Conservation (phyloP, 1,284 basidiomycete species). For the Erythrobasidium hasegawianum region DNA sequence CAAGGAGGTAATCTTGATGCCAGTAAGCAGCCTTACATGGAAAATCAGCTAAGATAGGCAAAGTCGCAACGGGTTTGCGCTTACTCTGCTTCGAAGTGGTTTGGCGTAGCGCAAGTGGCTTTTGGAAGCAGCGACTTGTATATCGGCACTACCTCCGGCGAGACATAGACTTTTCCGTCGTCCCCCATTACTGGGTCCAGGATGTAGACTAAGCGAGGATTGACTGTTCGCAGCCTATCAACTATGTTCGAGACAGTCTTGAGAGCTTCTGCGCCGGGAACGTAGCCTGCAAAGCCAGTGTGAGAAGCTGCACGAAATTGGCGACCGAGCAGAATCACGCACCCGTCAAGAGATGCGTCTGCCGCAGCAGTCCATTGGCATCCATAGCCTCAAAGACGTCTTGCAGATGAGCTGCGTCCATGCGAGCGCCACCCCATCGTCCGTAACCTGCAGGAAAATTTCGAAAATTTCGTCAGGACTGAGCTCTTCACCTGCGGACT, state of each 20-base stretch:
- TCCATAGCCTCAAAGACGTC: conserved; percentile 48
- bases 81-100: conserved; percentile 97
- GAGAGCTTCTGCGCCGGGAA: conserved; percentile 78
- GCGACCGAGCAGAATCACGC: conserved; percentile 46
- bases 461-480: background rate
- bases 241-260: conserved; percentile 64
- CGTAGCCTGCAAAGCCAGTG: conserved; percentile 60
- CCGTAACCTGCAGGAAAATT: conserved; percentile 45
- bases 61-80: conserved; percentile 45
- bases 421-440: conserved; percentile 50
- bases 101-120: conserved; percentile 90
- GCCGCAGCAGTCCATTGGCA: conserved; percentile 43
- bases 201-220: conserved; percentile 66
- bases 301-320: conserved; percentile 6
- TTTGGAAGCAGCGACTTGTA: conserved; percentile 74
- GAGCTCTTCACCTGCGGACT: background rate
- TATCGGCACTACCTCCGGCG: conserved; percentile 78
- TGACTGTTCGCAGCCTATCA: conserved; percentile 56
- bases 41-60: background rate
- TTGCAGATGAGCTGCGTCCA: conserved; percentile 49
- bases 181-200: conserved; percentile 73
- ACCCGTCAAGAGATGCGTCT: conserved; percentile 44
- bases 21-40: conserved; percentile 63
- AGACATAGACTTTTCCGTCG: conserved; percentile 80
- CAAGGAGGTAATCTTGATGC: conserved; percentile 63